Evolutionary conservation across 2,329 filamentous ascomycete species (phyloP).

Genomic region (Clarireedia paspali): DNA sequence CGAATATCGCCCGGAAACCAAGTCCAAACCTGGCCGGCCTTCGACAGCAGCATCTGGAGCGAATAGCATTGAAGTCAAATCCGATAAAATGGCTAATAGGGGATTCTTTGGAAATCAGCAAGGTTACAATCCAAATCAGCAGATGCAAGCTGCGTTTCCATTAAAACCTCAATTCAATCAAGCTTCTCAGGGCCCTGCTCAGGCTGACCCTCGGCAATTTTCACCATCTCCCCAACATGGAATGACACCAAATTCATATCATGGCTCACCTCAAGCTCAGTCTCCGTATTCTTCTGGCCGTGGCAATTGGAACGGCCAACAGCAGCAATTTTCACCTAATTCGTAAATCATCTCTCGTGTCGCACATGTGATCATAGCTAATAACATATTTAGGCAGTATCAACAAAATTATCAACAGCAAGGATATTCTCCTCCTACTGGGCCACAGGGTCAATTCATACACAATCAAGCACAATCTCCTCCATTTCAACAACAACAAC

Average conservation of each 20-base stretch:
- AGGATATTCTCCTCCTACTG: constrained; percentile 44
- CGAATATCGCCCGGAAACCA: constrained; percentile 23
- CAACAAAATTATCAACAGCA: constrained; percentile 50
- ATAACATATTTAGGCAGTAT: constrained; percentile 47
- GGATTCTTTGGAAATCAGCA: constrained; percentile 29
- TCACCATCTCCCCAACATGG: constrained; percentile 52
- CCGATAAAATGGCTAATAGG: constrained; percentile 30
- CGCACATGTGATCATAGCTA: constrained; percentile 26
- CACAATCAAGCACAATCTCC: constrained; percentile 36
- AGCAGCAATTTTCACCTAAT: constrained; percentile 34
- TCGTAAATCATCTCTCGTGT: constrained; percentile 36
- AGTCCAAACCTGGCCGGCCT: constrained; percentile 23
- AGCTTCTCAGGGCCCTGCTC: constrained; percentile 19
- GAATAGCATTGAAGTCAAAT: constrained; percentile 31
- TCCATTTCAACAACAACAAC: constrained; percentile 44
- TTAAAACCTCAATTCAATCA: constrained; percentile 31
- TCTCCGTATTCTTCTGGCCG: constrained; percentile 51
- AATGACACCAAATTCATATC: constrained; percentile 44
- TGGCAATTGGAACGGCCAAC: constrained; percentile 43
- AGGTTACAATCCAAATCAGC: constrained; percentile 30
- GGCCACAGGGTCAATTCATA: constrained; percentile 48
- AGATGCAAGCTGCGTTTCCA: constrained; percentile 32
- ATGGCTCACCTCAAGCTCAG: constrained; percentile 52
- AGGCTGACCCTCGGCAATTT: constrained; percentile 36
- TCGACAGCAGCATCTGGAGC: constrained; percentile 28